Conservation (phyloP, 2,329 filamentous ascomycete species). For the Venturia asperata region DNA sequence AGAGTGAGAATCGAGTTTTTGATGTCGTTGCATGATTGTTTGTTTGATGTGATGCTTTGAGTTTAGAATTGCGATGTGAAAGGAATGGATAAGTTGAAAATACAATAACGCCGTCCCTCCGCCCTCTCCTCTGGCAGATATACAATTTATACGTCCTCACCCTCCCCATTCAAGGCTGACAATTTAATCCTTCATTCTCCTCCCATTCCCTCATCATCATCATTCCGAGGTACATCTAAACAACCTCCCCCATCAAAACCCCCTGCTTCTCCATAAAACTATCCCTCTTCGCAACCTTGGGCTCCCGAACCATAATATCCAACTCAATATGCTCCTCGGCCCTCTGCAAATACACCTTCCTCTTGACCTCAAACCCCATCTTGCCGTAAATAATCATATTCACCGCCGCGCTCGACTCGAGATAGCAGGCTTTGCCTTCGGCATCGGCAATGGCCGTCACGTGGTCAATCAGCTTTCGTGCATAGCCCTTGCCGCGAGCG, state of each 20-base stretch:
- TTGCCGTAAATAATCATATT: slow-evolving; percentile 69
- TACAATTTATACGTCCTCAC: slow-evolving; percentile 5
- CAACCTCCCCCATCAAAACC: slow-evolving; percentile 10
- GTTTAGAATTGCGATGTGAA: too few species aligned
- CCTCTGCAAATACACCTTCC: slow-evolving; percentile 56
- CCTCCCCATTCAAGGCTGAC: background rate
- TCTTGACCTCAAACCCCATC: slow-evolving; percentile 61
- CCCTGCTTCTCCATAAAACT: slow-evolving; percentile 18
- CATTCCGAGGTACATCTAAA: background rate
- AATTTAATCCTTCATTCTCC: slow-evolving; percentile 11
- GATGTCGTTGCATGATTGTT: background rate
- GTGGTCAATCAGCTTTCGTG: slow-evolving; percentile 61
- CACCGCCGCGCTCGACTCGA: slow-evolving; percentile 64
- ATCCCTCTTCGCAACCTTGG: slow-evolving; percentile 28
- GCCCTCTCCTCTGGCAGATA: background rate
- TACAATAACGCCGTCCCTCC: background rate
- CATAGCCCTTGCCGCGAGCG: slow-evolving; percentile 66
- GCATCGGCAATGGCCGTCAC: slow-evolving; percentile 60
- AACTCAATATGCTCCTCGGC: slow-evolving; percentile 54
- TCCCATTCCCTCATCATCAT: background rate
- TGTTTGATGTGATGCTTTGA: background rate
- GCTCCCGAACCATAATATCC: slow-evolving; percentile 78
- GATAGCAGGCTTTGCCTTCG: slow-evolving; percentile 62
- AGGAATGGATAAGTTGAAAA: background rate
- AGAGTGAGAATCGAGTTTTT: too few species aligned